A percentile compares a stretch with the other conserved stretches of the same genome.
Evolutionary conservation across 2,329 filamentous ascomycete genomes (phyloP).

Genomic region (Cladosporium colombiae): DNA sequence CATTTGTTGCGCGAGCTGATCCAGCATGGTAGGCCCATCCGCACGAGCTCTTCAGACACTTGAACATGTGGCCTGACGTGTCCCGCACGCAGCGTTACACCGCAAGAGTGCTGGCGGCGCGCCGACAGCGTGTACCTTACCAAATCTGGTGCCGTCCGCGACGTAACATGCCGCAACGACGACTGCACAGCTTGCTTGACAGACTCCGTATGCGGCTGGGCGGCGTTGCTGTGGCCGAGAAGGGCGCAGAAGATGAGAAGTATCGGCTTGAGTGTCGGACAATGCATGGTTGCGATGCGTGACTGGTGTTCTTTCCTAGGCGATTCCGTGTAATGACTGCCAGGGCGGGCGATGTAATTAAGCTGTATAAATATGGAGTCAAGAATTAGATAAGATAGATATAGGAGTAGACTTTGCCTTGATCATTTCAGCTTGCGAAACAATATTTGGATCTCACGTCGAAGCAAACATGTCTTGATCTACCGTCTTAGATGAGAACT

Average conservation of each 20-base stretch:
- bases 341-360: not conserved
- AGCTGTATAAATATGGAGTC: not conserved
- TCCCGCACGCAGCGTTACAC: not conserved
- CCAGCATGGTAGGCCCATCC: not conserved
- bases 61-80: not conserved
- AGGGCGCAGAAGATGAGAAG: not conserved
- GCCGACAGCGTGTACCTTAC: not conserved
- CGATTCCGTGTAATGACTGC: not conserved
- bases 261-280: not conserved
- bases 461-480: not conserved
- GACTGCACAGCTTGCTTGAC: not conserved
- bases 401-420: not conserved
- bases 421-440: not conserved
- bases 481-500: not conserved
- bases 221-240: not conserved
- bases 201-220: not conserved
- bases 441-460: not conserved
- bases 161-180: not conserved
- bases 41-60: not conserved
- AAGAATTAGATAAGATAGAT: not conserved
- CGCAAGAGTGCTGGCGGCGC: not conserved
- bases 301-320: not conserved
- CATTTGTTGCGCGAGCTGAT: not conserved
- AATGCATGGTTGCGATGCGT: not conserved
- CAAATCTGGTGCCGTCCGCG: not conserved